These are phyloP conservation scores for Solanum bulbocastanum DNA, from an alignment of 257 asterid species.

Conservation along the genomic window DNA sequence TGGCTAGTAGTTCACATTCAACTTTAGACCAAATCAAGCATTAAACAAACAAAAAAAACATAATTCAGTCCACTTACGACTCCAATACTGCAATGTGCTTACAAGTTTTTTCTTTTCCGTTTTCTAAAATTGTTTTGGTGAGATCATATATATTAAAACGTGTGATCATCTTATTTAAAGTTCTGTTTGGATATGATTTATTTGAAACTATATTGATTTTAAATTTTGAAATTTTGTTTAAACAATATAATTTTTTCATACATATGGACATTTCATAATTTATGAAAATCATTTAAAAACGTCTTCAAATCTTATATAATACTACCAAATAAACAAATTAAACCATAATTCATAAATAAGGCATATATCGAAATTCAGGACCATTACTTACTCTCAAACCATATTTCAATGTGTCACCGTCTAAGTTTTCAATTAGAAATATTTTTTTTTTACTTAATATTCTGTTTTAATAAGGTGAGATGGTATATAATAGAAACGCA, in stretches of 20 bases:
- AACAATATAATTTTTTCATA: fast-evolving
- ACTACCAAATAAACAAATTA: not conserved
- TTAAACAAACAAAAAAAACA: not conserved
- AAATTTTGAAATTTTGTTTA: not conserved
- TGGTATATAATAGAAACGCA: not conserved
- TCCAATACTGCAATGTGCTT: not conserved
- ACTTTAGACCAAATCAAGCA: not conserved
- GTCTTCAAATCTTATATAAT: not conserved
- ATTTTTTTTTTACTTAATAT: no score
- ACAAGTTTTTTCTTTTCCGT: not conserved
- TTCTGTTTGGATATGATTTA: no score
- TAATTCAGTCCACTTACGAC: not conserved
- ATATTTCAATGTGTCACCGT: no score
- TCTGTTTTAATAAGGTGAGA: not conserved
- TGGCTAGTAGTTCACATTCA: not conserved
- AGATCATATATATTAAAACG: not conserved
- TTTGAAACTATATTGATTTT: not conserved
- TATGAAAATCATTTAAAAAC: no score
- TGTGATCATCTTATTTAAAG: not conserved
- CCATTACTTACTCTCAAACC: not conserved
- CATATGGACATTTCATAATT: no score
- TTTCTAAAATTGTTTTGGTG: not conserved
- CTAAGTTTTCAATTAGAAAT: no score
- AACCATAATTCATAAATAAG: no score
- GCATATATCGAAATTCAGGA: no score